Conservation (phyloP, 2,329 filamentous ascomycete species). For the Fulvia fulva region DNA sequence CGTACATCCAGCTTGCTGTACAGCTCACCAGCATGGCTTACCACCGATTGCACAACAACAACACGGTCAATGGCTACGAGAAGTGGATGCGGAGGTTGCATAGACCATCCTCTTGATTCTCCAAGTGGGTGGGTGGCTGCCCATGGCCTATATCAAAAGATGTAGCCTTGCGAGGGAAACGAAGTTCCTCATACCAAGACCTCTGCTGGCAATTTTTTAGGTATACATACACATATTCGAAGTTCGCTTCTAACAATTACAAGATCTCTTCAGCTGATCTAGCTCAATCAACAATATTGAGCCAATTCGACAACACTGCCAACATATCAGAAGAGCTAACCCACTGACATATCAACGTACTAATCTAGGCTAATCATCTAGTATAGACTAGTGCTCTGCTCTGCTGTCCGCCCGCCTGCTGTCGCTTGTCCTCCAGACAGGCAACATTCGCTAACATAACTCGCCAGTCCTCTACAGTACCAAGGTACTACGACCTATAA, state of each 20-base stretch:
- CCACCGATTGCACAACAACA: neutral
- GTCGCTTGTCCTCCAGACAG: no score
- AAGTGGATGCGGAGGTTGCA: slow-evolving; percentile 7
- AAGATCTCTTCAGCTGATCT: neutral
- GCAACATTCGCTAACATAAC: no score
- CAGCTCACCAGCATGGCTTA: slow-evolving; percentile 4
- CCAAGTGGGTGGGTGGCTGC: neutral
- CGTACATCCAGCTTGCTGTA: slow-evolving; percentile 4
- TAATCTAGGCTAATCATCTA: neutral
- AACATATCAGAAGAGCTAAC: neutral
- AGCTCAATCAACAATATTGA: neutral
- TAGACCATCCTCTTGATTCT: slow-evolving; percentile 2
- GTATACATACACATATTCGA: neutral
- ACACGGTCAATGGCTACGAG: neutral
- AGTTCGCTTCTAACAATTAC: neutral
- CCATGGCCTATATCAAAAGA: slow-evolving; percentile 5
- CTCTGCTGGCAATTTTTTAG: neutral
- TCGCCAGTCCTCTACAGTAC: no score
- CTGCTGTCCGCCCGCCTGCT: no score
- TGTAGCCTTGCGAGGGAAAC: slow-evolving; percentile 3
- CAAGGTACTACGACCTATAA: no score
- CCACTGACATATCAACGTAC: neutral
- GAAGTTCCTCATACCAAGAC: neutral
- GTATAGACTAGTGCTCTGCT: no score
- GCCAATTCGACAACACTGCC: neutral